These are phyloP conservation scores for Cruciata laevipes DNA, from an alignment of 257 asterid genomes.

Conservation along the genomic window DNA sequence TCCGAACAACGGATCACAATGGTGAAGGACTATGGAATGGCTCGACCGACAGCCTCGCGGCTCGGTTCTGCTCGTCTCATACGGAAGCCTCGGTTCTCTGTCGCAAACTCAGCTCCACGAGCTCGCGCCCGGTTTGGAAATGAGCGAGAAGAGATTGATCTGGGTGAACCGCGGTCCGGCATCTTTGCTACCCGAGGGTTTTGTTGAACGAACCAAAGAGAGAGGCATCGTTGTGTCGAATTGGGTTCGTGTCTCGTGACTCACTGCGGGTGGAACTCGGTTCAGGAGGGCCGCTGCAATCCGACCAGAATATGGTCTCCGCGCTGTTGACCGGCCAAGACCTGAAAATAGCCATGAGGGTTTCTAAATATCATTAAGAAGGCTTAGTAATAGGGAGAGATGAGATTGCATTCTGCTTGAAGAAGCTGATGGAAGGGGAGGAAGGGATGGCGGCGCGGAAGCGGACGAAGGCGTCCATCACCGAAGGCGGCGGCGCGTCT, in stretches of 20 bases:
- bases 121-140: slow-evolving; percentile 46
- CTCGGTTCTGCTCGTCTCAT: slow-evolving; percentile 1
- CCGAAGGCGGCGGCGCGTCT: slow-evolving; percentile 18
- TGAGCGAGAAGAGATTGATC: slow-evolving; percentile 51
- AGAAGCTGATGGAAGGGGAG: slow-evolving; percentile 25
- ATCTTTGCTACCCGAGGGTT: slow-evolving; percentile 21
- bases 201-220: slow-evolving; percentile 12
- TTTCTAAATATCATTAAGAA: background rate
- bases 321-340: slow-evolving; percentile 7
- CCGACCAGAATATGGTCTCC: slow-evolving; percentile 22
- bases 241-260: slow-evolving; percentile 26
- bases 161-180: slow-evolving; percentile 32
- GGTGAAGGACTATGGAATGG: background rate
- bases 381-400: slow-evolving; percentile 10
- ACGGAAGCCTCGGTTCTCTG: background rate
- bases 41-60: background rate
- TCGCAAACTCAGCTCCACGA: background rate
- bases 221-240: slow-evolving; percentile 12
- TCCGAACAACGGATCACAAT: background rate
- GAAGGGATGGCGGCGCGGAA: slow-evolving; percentile 9
- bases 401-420: slow-evolving; percentile 16
- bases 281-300: slow-evolving; percentile 20
- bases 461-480: slow-evolving; percentile 5
- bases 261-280: slow-evolving; percentile 33
- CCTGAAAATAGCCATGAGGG: slow-evolving; percentile 17